Evolutionary conservation across 352 stramenopile genomes (phyloP).

Genomic region (Hyaloperonospora brassicae): DNA sequence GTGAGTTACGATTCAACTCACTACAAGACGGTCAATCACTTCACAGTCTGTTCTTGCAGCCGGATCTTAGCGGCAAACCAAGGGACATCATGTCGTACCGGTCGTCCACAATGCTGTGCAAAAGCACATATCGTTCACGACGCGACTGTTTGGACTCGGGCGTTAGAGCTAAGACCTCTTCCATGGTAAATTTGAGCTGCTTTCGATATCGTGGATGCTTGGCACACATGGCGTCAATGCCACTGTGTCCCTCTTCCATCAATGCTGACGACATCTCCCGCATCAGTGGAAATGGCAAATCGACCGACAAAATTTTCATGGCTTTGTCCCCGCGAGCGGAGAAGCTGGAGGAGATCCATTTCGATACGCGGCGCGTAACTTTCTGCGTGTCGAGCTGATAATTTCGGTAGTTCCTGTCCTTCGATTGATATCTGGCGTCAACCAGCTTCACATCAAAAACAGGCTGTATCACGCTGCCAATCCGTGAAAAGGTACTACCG

Average conservation of each 20-base stretch:
- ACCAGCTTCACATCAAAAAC: slow-evolving; percentile 75
- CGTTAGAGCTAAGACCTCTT: slow-evolving; percentile 54
- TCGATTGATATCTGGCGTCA: slow-evolving; percentile 58
- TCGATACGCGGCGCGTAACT: slow-evolving; percentile 73
- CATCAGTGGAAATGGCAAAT: slow-evolving; percentile 69
- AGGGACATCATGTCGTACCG: slow-evolving; percentile 85
- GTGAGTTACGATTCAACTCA: too few species aligned
- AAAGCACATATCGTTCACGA: slow-evolving; percentile 68
- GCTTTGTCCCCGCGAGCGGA: slow-evolving; percentile 61
- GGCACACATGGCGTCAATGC: slow-evolving; percentile 46
- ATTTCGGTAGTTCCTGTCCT: slow-evolving; percentile 44
- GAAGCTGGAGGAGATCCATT: slow-evolving; percentile 82
- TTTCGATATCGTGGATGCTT: slow-evolving; percentile 73
- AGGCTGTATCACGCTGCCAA: slow-evolving; percentile 31
- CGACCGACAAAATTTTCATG: slow-evolving; percentile 78
- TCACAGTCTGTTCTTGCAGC: slow-evolving; percentile 17
- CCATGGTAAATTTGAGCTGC: slow-evolving; percentile 70
- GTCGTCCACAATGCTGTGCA: slow-evolving; percentile 80
- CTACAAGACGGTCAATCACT: too few species aligned
- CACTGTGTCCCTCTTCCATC: slow-evolving; percentile 59
- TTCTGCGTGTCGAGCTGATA: slow-evolving; percentile 65
- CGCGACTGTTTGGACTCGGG: slow-evolving; percentile 30
- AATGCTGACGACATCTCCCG: slow-evolving; percentile 73
- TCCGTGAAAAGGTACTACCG: slow-evolving; percentile 5
- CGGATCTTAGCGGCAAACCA: slow-evolving; percentile 34